These are phyloP conservation scores for Apiospora malaysiana DNA, from an alignment of 2,329 filamentous ascomycete species.

Conservation along the genomic window DNA sequence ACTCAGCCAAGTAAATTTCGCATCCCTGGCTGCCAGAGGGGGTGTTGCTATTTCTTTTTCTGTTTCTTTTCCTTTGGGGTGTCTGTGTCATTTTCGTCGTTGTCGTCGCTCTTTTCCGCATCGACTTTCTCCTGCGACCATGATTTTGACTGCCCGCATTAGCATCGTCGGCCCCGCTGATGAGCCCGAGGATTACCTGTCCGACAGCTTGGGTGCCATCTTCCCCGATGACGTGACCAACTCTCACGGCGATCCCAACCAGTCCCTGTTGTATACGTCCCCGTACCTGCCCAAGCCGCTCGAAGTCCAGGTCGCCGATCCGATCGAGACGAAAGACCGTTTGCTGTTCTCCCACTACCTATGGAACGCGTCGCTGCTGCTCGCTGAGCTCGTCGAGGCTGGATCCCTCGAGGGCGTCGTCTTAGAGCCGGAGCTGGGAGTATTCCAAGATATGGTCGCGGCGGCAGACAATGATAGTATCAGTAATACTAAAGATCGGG, in stretches of 20 bases:
- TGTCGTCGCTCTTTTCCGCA: not conserved
- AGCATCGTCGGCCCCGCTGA: slow-evolving; percentile 44
- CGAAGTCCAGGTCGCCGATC: slow-evolving; percentile 54
- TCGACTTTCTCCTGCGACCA: slow-evolving; percentile 31
- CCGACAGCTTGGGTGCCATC: slow-evolving; percentile 63
- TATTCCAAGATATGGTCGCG: slow-evolving; percentile 15
- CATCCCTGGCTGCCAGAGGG: not conserved
- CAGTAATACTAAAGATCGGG: not conserved
- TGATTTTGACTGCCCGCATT: slow-evolving; percentile 56
- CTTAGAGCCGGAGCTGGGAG: slow-evolving; percentile 1
- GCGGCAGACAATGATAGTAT: not conserved
- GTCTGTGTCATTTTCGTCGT: not conserved
- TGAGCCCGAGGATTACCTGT: slow-evolving; percentile 66
- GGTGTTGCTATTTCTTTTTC: not conserved
- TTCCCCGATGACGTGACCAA: slow-evolving; percentile 72
- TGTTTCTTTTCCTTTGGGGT: not conserved
- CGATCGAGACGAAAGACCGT: slow-evolving; percentile 57
- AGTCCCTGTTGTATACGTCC: slow-evolving; percentile 64
- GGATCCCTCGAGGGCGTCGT: slow-evolving; percentile 43
- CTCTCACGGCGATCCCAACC: slow-evolving; percentile 67
- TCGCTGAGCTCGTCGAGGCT: slow-evolving; percentile 62
- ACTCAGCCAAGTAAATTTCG: not conserved
- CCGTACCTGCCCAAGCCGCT: slow-evolving; percentile 54
- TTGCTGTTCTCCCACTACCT: slow-evolving; percentile 73
- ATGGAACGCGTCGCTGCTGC: slow-evolving; percentile 69